Percentiles rank a stretch among this genome's conserved stretches.
phyloP scores from a whole-genome alignment of 225 moss, liverwort and hornwort species.

The Pseudoscleropodium purum region DNA sequence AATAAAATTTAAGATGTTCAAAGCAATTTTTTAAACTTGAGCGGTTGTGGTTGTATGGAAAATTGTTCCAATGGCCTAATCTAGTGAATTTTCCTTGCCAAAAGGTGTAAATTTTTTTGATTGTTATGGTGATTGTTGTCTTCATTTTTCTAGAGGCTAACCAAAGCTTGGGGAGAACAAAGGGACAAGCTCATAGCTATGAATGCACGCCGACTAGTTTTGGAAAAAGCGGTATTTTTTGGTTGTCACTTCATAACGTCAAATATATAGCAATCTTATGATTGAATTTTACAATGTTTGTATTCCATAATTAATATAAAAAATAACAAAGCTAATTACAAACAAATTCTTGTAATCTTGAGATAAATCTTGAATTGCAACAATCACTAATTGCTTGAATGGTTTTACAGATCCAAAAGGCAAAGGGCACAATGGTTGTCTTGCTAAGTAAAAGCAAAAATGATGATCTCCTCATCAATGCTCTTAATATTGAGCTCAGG shows the following conservation, averaged over 20 bases:
- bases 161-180: conserved; percentile 25
- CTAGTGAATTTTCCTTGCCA: too few relatives aligned
- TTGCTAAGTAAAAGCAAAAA: conserved; percentile 65
- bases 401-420: conserved; percentile 30
- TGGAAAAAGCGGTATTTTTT: conserved; percentile 1
- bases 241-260: background rate
- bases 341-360: background rate
- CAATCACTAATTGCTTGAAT: background rate
- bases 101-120: background rate
- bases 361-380: background rate
- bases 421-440: conserved; percentile 40
- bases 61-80: background rate
- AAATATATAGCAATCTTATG: background rate
- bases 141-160: background rate
- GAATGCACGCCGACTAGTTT: background rate
- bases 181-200: conserved; percentile 11
- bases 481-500: conserved; percentile 56
- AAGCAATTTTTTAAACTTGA: background rate
- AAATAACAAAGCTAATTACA: too few relatives aligned
- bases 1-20: background rate
- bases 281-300: background rate
- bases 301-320: background rate
- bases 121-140: background rate
- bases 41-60: background rate
- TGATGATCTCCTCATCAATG: conserved; percentile 69